phyloP scores from a whole-genome alignment of 495 filamentous ascomycete species.

The Penicillium steckii region DNA sequence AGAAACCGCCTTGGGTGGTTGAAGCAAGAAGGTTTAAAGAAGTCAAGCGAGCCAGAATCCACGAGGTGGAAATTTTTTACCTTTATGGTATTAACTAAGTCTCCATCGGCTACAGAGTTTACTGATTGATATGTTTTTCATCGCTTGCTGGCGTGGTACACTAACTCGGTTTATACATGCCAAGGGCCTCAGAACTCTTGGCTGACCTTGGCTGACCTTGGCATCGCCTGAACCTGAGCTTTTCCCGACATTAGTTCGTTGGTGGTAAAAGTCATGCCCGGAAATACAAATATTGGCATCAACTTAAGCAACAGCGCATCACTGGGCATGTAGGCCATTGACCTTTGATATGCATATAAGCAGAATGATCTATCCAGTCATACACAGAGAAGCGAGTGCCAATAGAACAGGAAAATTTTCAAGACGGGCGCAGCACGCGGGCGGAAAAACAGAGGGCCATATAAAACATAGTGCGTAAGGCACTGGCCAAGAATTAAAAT shows the following conservation, averaged over 20 bases:
- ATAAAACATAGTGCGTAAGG: neutral
- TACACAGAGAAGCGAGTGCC: no score
- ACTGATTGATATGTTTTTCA: neutral
- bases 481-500: neutral
- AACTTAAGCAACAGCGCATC: neutral
- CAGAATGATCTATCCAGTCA: no score
- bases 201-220: neutral
- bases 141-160: neutral
- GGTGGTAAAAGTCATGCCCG: neutral
- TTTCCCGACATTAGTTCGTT: neutral
- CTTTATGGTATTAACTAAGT: neutral
- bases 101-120: neutral
- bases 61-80: neutral
- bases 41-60: slow-evolving; percentile 1
- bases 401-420: no score
- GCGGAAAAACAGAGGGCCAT: neutral
- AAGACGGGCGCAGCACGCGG: neutral
- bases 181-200: neutral
- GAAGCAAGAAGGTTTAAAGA: neutral
- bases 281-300: neutral
- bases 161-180: neutral
- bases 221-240: neutral
- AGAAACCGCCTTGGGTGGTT: neutral
- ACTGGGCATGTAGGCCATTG: neutral
- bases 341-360: no score